Evolutionary conservation across 768 basidiomycete species (phyloP), one percentile per base, ranked within the genome.

Genomic region (Tricholoma matsutake): DNA sequence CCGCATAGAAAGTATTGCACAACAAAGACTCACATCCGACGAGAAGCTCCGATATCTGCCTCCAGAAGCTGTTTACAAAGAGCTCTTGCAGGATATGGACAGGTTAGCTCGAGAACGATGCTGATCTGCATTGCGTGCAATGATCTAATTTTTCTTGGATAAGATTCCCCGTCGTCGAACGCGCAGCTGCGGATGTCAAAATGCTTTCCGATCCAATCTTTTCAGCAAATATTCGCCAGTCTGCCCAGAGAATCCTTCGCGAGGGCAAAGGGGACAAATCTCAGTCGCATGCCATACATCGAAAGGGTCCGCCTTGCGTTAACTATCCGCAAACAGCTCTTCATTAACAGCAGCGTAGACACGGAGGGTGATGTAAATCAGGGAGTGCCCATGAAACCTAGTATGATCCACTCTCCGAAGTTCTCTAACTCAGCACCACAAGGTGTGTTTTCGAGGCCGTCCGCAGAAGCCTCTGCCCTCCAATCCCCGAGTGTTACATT

Each of bases 61-160:
- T 1, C 80, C 80, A 52, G 86, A 88, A 2, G 71, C 72, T 9
- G 74, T 84, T n/a, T 76, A 83, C 63, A 75, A 80, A 59, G 89
- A 90, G 64, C 73, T 92, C 13, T 80, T 86, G 76, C 87, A 89
- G 52, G 88, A 92, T 67, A 76, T 91, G 29, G 87, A 89, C 71
- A 81, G 88, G 89, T 85, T 56, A 64, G 74, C 64, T 52, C 16
- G n/a, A 7, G 25, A 56, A 59, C 11, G 18, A 39, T 49, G 20
- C 18, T 45, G 25, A 25, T 35, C 10, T 4, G 31, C 29, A 31
- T 59, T 59, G 18, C 34, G 37, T 35, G 52, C 39, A 52, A 56
- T 57, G 47, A n/a, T 35, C 22, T 6, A 49, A 59, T 56, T 25
- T 45, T 37, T 29, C 34, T 53, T 55, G 39, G 66, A 66, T 62